Conservation (phyloP, 768 basidiomycete genomes). For the Auricularia cornea region DNA sequence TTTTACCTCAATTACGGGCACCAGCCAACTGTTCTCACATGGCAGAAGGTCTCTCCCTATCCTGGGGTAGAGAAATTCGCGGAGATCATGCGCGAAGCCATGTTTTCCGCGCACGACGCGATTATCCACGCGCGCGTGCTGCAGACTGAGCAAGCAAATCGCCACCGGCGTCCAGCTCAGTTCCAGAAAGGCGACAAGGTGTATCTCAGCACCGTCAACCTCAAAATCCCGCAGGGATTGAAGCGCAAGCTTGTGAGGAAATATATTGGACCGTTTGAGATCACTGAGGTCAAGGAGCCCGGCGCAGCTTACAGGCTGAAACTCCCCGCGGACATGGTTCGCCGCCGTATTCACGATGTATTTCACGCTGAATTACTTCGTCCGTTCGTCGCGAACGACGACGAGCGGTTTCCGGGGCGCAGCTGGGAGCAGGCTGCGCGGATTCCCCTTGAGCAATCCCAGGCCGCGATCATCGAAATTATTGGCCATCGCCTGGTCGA, state of each 20-base stretch:
- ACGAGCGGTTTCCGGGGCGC: conserved; percentile 27
- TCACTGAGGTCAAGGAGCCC: conserved; percentile 12
- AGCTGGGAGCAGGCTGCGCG: background rate
- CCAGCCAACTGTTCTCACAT: conserved; percentile 24
- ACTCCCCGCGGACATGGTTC: conserved; percentile 16
- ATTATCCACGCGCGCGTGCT: conserved; percentile 1
- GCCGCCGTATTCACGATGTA: conserved; percentile 13
- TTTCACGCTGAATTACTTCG: conserved; percentile 30
- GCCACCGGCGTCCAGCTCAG: conserved; percentile 3
- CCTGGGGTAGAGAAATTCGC: conserved; percentile 6
- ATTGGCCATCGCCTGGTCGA: too few relatives aligned
- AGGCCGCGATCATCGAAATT: too few relatives aligned
- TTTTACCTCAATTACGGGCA: conserved; percentile 30
- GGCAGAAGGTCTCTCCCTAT: conserved; percentile 9
- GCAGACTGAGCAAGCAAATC: conserved; percentile 2
- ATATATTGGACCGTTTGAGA: conserved; percentile 31
- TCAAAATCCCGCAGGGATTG: conserved; percentile 24
- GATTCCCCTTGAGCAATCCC: too few relatives aligned
- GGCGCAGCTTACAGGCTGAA: conserved; percentile 17
- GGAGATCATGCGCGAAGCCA: conserved; percentile 4
- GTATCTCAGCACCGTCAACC: conserved; percentile 30
- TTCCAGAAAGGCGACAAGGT: conserved; percentile 24
- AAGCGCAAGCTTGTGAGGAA: conserved; percentile 29
- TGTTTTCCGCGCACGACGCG: conserved; percentile 6
- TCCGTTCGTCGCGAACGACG: conserved; percentile 27